phyloP scores from a whole-genome alignment of 2,329 filamentous ascomycete species.

The Fusarium globosum region DNA sequence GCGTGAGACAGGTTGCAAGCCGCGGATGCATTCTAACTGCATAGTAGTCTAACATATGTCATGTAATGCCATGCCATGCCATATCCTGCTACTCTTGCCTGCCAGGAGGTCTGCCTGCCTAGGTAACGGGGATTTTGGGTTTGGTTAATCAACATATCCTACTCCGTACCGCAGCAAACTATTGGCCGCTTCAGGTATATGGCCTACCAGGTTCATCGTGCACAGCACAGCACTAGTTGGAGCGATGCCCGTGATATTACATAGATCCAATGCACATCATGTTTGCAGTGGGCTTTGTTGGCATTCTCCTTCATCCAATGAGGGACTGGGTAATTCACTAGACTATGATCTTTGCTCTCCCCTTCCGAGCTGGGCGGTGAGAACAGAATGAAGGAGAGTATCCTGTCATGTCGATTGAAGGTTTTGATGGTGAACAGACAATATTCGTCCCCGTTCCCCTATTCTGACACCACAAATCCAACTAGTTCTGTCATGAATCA shows the following conservation, averaged over 20 bases:
- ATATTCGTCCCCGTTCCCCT: not conserved
- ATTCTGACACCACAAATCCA: not conserved
- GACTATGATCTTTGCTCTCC: not conserved
- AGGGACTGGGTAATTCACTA: not conserved
- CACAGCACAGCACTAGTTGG: not conserved
- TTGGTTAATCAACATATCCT: not conserved
- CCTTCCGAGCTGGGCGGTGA: not conserved
- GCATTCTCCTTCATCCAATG: conserved; percentile 18
- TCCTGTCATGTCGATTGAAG: not conserved
- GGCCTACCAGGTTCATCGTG: not conserved
- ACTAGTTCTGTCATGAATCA: not conserved
- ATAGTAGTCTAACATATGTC: not conserved
- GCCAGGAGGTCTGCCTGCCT: not conserved
- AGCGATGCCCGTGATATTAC: conserved; percentile 1
- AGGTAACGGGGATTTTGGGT: not conserved
- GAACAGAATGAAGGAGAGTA: not conserved
- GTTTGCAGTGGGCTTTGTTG: conserved; percentile 33
- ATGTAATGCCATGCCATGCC: not conserved
- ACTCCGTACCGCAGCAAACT: not conserved
- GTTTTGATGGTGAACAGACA: not conserved
- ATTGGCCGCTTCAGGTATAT: conserved; percentile 22
- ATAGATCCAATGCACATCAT: conserved; percentile 37
- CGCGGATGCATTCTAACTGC: conserved; percentile 1
- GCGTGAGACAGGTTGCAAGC: conserved; percentile 31
- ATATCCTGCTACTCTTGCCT: not conserved